phyloP scores from a whole-genome alignment of 2,329 filamentous ascomycete genomes.

The Arachnomyces sp. region DNA sequence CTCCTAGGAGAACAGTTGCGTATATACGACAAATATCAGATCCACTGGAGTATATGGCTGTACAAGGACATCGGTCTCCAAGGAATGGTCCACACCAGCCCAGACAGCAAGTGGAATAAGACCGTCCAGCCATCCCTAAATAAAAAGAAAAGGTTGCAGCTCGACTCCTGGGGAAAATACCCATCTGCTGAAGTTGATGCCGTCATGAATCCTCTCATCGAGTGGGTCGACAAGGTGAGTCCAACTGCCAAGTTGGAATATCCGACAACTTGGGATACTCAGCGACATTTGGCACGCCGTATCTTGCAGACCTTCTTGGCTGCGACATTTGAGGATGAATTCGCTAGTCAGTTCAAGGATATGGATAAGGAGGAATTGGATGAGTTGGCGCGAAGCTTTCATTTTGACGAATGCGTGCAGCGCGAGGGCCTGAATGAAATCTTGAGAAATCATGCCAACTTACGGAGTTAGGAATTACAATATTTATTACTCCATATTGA shows the following conservation, averaged over 20 bases:
- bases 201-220: conserved; percentile 36
- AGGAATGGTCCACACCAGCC: conserved; percentile 46
- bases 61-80: conserved; percentile 52
- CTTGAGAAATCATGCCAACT: conserved; percentile 36
- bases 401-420: conserved; percentile 46
- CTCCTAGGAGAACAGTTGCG: conserved; percentile 41
- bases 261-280: conserved; percentile 44
- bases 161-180: conserved; percentile 49
- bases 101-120: conserved; percentile 45
- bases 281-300: conserved; percentile 39
- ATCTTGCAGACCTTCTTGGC: conserved; percentile 44
- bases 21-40: conserved; percentile 45
- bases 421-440: conserved; percentile 46
- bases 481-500: no score
- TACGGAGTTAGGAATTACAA: no score
- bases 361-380: conserved; percentile 47
- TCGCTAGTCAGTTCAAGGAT: conserved; percentile 46
- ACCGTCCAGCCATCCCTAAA: conserved; percentile 45
- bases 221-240: conserved; percentile 37
- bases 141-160: conserved; percentile 47
- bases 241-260: conserved; percentile 37
- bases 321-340: conserved; percentile 46
- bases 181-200: conserved; percentile 37
- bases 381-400: conserved; percentile 46
- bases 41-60: conserved; percentile 53